Base-by-base conservation (phyloP, 1,139 yeast species). In the Meyerozyma elateridarum region DNA sequence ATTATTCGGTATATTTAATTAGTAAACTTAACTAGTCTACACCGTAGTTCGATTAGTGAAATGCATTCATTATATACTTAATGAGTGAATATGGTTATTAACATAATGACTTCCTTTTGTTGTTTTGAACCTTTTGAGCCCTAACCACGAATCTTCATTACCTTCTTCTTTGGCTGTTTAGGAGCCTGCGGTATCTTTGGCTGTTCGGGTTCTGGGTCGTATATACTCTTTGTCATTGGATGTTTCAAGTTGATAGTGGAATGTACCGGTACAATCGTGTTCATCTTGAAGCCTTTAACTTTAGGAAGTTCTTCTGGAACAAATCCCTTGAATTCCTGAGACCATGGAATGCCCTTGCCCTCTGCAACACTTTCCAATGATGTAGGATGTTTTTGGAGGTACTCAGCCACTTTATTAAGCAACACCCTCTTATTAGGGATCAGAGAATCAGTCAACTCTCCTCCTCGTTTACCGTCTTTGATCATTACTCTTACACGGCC, bases 221-320 rank as follows among this genome's bases (percentile, higher is more conserved):
- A 83, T 20, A 84, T 73, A 35, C 70, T 58, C 44, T 83, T 87
- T 2, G 88, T 79, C 71, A 80, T 79, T 34, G 96, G 96, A 47
- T 85, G 91, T 27, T 85, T 89, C 64, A 85, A 71, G 28, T 89
- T 71, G 30, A 82, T 79, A 20, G 80, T 76, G 31, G 94, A 82
- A 49, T 83, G 87, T 20, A 87, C 68, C 11, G 98, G 98, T 15
- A 88, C 87, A 31, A 89, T 79, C 5, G 79, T 74, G 56, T 85
- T 87, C 84, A 89, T 82, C 46, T 71, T 75, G 68, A 85, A 83
- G 9, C 96, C 96, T 48, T 76, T 75, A 13, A 93, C 96, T 39
- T 61, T 64, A 13, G 95, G 95, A 37, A 88, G 65, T 44, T 74
- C 76, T 44, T 72, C 71, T 17, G 85, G 76, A 39, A 66, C 69